These are phyloP conservation scores for Amniculicola lignicola DNA, from an alignment of 495 filamentous ascomycete species.

Conservation along the genomic window DNA sequence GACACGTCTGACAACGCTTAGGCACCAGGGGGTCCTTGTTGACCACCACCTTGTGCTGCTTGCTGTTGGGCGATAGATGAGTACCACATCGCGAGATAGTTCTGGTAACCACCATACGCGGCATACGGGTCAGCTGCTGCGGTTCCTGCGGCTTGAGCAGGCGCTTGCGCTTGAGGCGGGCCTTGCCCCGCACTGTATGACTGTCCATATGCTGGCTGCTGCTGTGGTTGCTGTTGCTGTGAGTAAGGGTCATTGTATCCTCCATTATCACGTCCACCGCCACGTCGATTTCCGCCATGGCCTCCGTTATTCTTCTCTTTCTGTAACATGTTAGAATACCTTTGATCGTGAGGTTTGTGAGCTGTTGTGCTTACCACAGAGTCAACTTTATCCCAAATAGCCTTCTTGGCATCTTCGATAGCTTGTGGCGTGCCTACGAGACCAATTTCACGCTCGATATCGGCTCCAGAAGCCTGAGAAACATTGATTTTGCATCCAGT, in stretches of 20 bases:
- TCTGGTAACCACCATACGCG: constrained; percentile 62
- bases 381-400: constrained; percentile 85
- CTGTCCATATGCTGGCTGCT: constrained; percentile 38
- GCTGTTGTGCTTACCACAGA: constrained; percentile 63
- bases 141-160: constrained; percentile 38
- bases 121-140: constrained; percentile 57
- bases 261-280: constrained; percentile 27
- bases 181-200: constrained; percentile 27
- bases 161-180: constrained; percentile 31
- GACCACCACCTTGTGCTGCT: constrained; percentile 20
- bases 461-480: constrained; percentile 65
- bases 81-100: constrained; percentile 64
- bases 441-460: constrained; percentile 75
- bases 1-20: constrained; percentile 22
- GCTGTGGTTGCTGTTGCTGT: constrained; percentile 46
- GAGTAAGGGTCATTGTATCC: constrained; percentile 45
- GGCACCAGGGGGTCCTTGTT: constrained; percentile 22
- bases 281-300: constrained; percentile 40
- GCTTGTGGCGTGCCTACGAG: constrained; percentile 69
- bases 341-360: background rate
- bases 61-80: constrained; percentile 47
- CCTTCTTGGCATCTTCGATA: constrained; percentile 68
- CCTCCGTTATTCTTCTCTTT: constrained; percentile 51
- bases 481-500: constrained; percentile 90
- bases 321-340: constrained; percentile 40